Evolutionary conservation across 1,284 basidiomycete genomes (phyloP), one percentile per base, ranked within the genome.

Genomic region (Ceratobasidium sp.): DNA sequence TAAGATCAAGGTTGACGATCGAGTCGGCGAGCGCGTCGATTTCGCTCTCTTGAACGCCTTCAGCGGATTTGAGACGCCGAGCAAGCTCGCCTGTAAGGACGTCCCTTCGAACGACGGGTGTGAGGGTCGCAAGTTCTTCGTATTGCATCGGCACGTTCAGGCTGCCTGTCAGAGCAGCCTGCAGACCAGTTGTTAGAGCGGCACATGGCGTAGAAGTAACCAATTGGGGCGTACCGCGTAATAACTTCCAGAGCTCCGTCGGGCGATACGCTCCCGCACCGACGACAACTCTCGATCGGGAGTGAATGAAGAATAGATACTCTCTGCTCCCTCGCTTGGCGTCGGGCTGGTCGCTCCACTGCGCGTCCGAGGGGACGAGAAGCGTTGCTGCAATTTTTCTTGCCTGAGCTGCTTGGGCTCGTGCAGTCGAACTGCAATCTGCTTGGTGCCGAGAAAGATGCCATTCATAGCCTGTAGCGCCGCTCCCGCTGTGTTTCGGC

Each of bases 401-500:
- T 95, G 91, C 19, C 95, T 87, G 51, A 95, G 83, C 79, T 93
- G 92, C 81, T 95, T 96, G 22, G 94, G 94, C 81, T 96, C 95
- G 78, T 96, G 94, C 69, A 96, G 83, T 41, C 95, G 88, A 24
- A 96, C 94, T 1, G 92, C 91, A 69, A 96, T 87, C 74, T 91
- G 88, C 81, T 95, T 95, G 27, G 85, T 83, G 24, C 92, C 92
- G 37, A 95, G 75, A 41, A 88, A 83, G 16, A 84, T 80, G 19
- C 92, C 92, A 76, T 95, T 93, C 94, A 96, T 95, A 1, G 85
- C 86, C 69, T 89, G 87, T 84, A 95, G 82, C 0, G 94, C 94
- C 6, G 86, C 85, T 27, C 85, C 76, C 46, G 95, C 94, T 90
- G 79, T 16, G 43, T 62, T 24, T 41, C 64, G 16, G 29, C 31